Evolutionary conservation across 2,329 filamentous ascomycete species (phyloP), one percentile per base, ranked within the genome.

Genomic region (Penicillium corylophilum): DNA sequence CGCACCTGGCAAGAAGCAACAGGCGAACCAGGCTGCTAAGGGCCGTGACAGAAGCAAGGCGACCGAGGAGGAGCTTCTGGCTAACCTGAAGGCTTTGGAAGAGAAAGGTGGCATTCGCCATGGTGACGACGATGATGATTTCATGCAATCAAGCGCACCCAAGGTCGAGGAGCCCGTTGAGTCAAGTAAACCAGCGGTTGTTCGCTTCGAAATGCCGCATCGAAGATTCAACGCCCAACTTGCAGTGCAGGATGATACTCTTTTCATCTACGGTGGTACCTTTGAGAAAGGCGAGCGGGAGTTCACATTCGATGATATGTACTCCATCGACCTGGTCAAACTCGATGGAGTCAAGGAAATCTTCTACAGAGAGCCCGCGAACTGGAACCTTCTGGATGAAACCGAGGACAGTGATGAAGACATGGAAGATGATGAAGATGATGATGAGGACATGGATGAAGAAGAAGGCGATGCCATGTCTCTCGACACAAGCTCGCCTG

Each of bases 231-330:
- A 97, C 62, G 87, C 91, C 1, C 89, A 94, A 60, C 76, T 97
- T 35, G 85, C 93, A 0, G 90, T 97, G 0, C 92, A 97, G 72
- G 90, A 92, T 59, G 94, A 99, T 69, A 85, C 89, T 8, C 79
- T 97, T 1, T 99, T 93, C 73, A 90, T 97, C 48, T 97, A 95
- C 65, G 92, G 94, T 26, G 94, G 94, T 16, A 99, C 93, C 0
- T 96, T 88, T 64, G 94, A 99, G 68, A 94, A 95, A 68, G 93
- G 90, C 16, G 94, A 99, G 64, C 83, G 90, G 20, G 94, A 99
- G 71, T 96, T 89, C 65, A 97, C 92, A 0, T 96, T 97, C 71
- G 92, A 96, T 62, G 94, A 99, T 64, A 79, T 99, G 72, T 95
- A 95, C 73, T 87, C 90, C 2, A 85, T 97, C 53, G 91, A 99